Conservation (phyloP, 768 basidiomycete species). For the Russula sp. region DNA sequence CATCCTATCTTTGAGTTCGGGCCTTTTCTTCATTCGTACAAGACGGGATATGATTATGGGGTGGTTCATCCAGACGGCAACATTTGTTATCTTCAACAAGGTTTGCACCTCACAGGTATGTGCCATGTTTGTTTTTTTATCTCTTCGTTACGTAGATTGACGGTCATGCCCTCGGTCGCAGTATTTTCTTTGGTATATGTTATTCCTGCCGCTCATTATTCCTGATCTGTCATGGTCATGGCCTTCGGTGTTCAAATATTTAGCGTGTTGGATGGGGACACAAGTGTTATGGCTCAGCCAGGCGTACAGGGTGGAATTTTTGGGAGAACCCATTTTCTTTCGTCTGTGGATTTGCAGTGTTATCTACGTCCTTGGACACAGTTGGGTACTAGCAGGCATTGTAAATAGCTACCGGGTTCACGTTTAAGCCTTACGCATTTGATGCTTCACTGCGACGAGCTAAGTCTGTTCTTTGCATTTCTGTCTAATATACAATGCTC, state of each 20-base stretch:
- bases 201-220: slow-evolving; percentile 80
- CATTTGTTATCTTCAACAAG: slow-evolving; percentile 96
- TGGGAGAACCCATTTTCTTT: slow-evolving; percentile 70
- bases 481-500: slow-evolving; percentile 14
- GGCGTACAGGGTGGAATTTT: slow-evolving; percentile 88
- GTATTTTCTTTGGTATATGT: slow-evolving; percentile 98
- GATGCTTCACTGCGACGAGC: neutral
- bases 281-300: slow-evolving; percentile 91
- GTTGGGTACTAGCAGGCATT: slow-evolving; percentile 71
- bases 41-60: slow-evolving; percentile 66
- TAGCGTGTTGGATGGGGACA: slow-evolving; percentile 65
- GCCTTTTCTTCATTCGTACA: slow-evolving; percentile 63
- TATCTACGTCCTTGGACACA: slow-evolving; percentile 69
- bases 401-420: slow-evolving; percentile 46
- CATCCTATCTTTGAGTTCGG: slow-evolving; percentile 63
- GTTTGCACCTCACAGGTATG: slow-evolving; percentile 95
- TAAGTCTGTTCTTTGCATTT: neutral
- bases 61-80: slow-evolving; percentile 88
- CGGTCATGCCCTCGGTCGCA: slow-evolving; percentile 36
- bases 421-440: neutral
- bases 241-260: slow-evolving; percentile 41
- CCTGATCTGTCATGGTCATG: slow-evolving; percentile 58
- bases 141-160: slow-evolving; percentile 4
- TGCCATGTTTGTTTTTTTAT: slow-evolving; percentile 22
- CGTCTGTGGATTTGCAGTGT: slow-evolving; percentile 77